A percentile compares a stretch with the other conserved stretches of the same genome.
phyloP scores from a whole-genome alignment of 805 yeast genomes.

The Candida loeiensis region DNA sequence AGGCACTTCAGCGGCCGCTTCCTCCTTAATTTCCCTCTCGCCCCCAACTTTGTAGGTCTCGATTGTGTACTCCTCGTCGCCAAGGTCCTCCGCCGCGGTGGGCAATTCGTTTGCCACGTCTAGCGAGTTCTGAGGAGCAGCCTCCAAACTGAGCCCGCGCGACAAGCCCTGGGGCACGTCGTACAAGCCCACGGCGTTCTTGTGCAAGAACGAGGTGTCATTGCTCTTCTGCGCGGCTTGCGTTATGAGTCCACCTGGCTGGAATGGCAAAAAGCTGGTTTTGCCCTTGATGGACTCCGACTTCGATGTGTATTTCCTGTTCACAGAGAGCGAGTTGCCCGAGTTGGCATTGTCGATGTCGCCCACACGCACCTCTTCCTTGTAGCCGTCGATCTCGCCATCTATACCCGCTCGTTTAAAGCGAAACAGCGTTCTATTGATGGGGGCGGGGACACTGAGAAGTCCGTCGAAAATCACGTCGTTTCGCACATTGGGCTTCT shows the following conservation, averaged over 20 bases:
- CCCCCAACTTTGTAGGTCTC: constrained; percentile 5
- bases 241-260: constrained; percentile 73
- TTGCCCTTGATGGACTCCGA: constrained; percentile 65
- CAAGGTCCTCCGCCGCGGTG: constrained; percentile 12
- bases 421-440: constrained; percentile 60
- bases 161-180: constrained; percentile 80
- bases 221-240: constrained; percentile 22
- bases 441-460: constrained; percentile 54
- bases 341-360: constrained; percentile 56
- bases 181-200: constrained; percentile 69
- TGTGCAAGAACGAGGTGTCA: constrained; percentile 47
- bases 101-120: constrained; percentile 8
- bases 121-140: constrained; percentile 8
- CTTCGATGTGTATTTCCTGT: constrained; percentile 61
- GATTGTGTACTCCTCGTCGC: constrained; percentile 7
- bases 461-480: constrained; percentile 44
- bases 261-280: constrained; percentile 77
- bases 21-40: background rate
- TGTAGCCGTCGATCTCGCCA: constrained; percentile 61
- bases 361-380: constrained; percentile 47
- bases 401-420: constrained; percentile 73
- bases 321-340: constrained; percentile 68
- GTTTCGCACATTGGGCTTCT: constrained; percentile 42
- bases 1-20: constrained; percentile 12
- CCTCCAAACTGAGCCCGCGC: constrained; percentile 55